Percentiles rank a stretch among this genome's conserved stretches.
Evolutionary conservation across 1,284 basidiomycete species (phyloP).

Genomic region (Meira nashicola): DNA sequence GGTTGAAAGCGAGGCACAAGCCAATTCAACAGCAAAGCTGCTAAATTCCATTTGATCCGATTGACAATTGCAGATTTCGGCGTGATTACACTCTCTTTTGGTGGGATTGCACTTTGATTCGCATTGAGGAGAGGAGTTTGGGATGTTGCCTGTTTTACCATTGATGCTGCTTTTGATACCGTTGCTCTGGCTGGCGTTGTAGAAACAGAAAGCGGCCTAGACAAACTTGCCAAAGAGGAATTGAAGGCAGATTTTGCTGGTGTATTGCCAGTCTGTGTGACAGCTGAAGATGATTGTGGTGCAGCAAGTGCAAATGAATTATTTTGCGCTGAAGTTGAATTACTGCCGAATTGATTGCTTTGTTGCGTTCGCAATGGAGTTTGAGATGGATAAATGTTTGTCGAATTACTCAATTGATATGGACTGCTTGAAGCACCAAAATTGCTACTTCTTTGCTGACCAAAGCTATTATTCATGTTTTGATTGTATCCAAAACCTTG

Average conservation of each 20-base stretch:
- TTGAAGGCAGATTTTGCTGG: not conserved
- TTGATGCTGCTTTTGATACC: conserved; percentile 3
- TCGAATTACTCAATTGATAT: too few species aligned
- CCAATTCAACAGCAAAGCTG: not conserved
- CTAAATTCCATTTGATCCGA: conserved; percentile 5
- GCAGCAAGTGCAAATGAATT: not conserved
- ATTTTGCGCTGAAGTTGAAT: not conserved
- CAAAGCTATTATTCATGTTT: too few species aligned
- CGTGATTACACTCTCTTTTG: not conserved
- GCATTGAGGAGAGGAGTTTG: not conserved
- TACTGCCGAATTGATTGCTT: too few species aligned
- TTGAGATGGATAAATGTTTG: too few species aligned
- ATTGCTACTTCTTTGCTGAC: too few species aligned
- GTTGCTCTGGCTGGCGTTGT: conserved; percentile 5
- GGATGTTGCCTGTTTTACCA: not conserved
- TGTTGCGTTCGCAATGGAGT: too few species aligned
- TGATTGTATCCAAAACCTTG: too few species aligned
- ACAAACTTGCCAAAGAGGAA: not conserved
- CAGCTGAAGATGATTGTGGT: not conserved
- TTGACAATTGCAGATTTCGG: conserved; percentile 3
- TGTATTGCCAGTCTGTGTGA: not conserved
- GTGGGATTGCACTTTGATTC: not conserved
- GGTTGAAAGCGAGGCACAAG: not conserved
- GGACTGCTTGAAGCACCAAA: too few species aligned
- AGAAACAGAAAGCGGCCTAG: not conserved